Evolutionary conservation across 768 basidiomycete species (phyloP), one percentile per base, ranked within the genome.

Genomic region (Mycena sanguinolenta): DNA sequence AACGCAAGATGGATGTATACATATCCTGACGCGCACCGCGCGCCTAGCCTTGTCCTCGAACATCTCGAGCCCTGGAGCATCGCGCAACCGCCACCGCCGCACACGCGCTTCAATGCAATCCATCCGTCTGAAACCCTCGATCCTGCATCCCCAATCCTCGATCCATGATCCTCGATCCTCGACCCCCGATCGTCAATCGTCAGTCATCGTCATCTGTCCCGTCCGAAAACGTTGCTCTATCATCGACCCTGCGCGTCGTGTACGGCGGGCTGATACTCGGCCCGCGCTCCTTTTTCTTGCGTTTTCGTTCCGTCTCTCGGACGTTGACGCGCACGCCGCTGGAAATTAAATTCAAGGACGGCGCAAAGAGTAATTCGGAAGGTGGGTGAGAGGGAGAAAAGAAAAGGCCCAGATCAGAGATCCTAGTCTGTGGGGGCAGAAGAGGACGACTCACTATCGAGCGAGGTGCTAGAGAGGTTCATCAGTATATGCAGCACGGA

Each of bases 311-410:
- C 2, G 83, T 86, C 75, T 90, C 89, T 34, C 90, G 86, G 34
- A 89, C 84, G 71, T 90, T 90, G 9, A 90, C 83, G 14, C 87
- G 85, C 12, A 90, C 86, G 28, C 89, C 88, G 81, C 32, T 34
- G 4, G 4, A 34, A 4, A 34, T 34, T 34, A 34, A 10, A 34
- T 34, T 34, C 10, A 34, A 10, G 10, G 6, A 34, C 10, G 32
- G 6, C n/a, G n/a, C n/a, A n/a, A n/a, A n/a, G n/a, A n/a, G n/a
- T n/a, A n/a, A n/a, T n/a, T n/a, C 6, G 32, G 32, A 34, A 34
- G 32, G 32, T 10, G 32, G 32, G 32, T 34, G 32, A 10, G 32
- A 10, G 32, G 32, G n/a, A n/a, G n/a, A n/a, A n/a, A n/a, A n/a
- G n/a, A n/a, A n/a, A n/a, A n/a, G n/a, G n/a, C n/a, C n/a, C n/a